Conservation (phyloP, 345 rosid species). For the Lagerstroemia speciosa region DNA sequence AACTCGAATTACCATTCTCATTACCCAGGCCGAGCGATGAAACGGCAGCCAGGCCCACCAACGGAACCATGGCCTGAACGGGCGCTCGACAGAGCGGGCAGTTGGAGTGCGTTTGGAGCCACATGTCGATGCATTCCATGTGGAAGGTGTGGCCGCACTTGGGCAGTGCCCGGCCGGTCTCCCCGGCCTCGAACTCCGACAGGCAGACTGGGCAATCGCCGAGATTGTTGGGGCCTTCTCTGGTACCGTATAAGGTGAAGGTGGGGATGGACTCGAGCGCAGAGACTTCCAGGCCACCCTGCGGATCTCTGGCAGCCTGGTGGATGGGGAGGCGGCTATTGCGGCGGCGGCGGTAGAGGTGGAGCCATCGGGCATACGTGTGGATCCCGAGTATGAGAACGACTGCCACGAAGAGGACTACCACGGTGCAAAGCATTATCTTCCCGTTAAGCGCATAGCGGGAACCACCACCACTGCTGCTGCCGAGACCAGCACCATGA, state of each 20-base stretch:
- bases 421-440: slow-evolving; percentile 41
- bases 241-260: slow-evolving; percentile 30
- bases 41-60: slow-evolving; percentile 1
- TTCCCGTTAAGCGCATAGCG: slow-evolving; percentile 43
- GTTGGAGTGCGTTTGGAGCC: slow-evolving; percentile 65
- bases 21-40: not conserved
- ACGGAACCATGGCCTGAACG: slow-evolving; percentile 20
- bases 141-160: slow-evolving; percentile 69
- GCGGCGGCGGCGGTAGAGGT: slow-evolving; percentile 37
- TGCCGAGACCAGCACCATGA: too few species aligned
- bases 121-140: slow-evolving; percentile 69
- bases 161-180: slow-evolving; percentile 55
- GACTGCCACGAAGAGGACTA: slow-evolving; percentile 46
- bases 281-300: slow-evolving; percentile 37
- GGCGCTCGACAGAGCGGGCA: slow-evolving; percentile 84
- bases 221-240: slow-evolving; percentile 6
- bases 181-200: slow-evolving; percentile 64
- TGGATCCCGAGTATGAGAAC: slow-evolving; percentile 46
- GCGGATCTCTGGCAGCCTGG: slow-evolving; percentile 7
- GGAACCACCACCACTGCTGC: not conserved
- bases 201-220: slow-evolving; percentile 64
- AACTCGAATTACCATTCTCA: not conserved
- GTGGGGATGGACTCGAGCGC: slow-evolving; percentile 48
- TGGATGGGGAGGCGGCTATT: slow-evolving; percentile 19
- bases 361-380: slow-evolving; percentile 41